A percentile compares a stretch with the other conserved stretches of the same genome.
These are phyloP conservation scores for Termitomyces sp. DNA, from an alignment of 768 basidiomycete genomes.

Conservation along the genomic window DNA sequence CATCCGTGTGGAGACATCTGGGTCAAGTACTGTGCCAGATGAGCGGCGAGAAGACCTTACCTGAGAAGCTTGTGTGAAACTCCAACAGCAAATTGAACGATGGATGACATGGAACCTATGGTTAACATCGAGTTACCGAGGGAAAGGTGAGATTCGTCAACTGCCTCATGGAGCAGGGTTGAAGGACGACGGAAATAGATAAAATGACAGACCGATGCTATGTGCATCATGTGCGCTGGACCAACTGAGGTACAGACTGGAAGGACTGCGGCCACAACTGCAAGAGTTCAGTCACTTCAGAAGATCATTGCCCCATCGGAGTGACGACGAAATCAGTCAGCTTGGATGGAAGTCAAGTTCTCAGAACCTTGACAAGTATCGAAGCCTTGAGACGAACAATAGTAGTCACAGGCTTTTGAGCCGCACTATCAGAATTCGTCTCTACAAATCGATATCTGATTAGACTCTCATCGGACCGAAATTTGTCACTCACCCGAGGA, in stretches of 20 bases:
- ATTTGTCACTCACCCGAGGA: neutral
- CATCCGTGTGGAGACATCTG: neutral
- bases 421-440: neutral
- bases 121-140: neutral
- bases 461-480: neutral
- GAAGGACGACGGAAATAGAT: neutral
- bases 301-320: neutral
- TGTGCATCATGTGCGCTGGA: neutral
- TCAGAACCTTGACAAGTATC: neutral
- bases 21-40: constrained; percentile 1
- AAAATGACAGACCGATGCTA: neutral
- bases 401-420: neutral
- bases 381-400: neutral
- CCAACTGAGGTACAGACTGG: neutral
- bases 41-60: constrained; percentile 1
- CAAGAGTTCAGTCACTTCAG: neutral
- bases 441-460: neutral
- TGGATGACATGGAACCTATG: neutral
- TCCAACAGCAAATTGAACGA: neutral
- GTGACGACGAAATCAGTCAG: neutral
- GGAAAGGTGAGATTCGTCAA: constrained; percentile 1
- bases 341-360: neutral
- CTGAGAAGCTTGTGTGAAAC: neutral
- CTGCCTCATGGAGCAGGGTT: neutral
- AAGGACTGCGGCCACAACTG: neutral